Evolutionary conservation across 1,284 basidiomycete genomes (phyloP).

Genomic region (Microbotryomycetes sp.): DNA sequence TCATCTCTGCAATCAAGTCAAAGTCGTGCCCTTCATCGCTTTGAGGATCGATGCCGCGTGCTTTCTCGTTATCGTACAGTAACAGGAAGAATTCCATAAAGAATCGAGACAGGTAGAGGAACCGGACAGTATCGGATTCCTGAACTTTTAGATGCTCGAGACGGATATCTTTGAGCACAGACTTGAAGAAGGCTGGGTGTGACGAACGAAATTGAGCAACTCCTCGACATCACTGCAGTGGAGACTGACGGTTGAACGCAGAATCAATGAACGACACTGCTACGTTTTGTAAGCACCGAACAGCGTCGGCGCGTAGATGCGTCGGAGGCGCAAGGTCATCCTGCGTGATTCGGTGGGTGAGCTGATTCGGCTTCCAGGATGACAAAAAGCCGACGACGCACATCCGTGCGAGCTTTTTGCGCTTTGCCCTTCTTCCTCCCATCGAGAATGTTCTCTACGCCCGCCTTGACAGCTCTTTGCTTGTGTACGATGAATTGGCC

Average conservation of each 20-base stretch:
- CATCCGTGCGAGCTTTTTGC: constrained; percentile 52
- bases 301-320: constrained; percentile 62
- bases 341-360: constrained; percentile 34
- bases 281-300: constrained; percentile 57
- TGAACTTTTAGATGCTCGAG: constrained; percentile 82
- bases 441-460: constrained; percentile 69
- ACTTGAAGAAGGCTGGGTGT: constrained; percentile 63
- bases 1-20: constrained; percentile 70
- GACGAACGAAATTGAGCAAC: constrained; percentile 2
- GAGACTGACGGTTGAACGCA: constrained; percentile 74
- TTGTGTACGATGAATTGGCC: constrained; percentile 61
- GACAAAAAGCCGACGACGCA: constrained; percentile 9
- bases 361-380: background rate
- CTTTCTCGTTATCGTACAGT: constrained; percentile 32
- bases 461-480: constrained; percentile 66
- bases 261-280: constrained; percentile 65
- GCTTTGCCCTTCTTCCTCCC: constrained; percentile 61
- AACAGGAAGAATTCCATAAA: constrained; percentile 77
- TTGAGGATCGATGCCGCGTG: constrained; percentile 22
- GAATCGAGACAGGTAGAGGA: constrained; percentile 76
- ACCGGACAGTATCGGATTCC: constrained; percentile 78
- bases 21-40: constrained; percentile 52
- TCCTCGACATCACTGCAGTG: no score
- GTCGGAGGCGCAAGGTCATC: constrained; percentile 48
- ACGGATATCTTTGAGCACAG: constrained; percentile 82